These are phyloP conservation scores for Selaginella moellendorffii DNA, from an alignment of 75 land plant genomes.

Conservation along the genomic window DNA sequence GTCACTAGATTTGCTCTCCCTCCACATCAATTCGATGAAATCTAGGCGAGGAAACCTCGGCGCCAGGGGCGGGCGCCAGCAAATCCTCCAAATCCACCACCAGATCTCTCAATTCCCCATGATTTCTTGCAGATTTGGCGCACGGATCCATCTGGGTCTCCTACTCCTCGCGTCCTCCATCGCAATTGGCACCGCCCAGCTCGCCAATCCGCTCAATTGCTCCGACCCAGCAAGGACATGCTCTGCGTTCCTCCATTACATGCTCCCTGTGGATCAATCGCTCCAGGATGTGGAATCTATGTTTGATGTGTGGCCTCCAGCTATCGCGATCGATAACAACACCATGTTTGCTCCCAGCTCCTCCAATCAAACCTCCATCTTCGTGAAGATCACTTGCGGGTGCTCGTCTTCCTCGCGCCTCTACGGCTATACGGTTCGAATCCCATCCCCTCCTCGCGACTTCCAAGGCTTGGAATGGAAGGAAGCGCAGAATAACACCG, in stretches of 20 bases:
- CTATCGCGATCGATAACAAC: constrained; percentile 29
- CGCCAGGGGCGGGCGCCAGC: too few species aligned
- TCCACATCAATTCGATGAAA: too few species aligned
- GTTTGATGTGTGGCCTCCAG: constrained; percentile 43
- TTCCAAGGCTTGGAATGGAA: constrained; percentile 22
- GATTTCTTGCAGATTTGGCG: too few species aligned
- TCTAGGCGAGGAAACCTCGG: too few species aligned
- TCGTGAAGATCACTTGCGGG: constrained; percentile 52
- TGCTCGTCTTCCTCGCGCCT: constrained; percentile 20
- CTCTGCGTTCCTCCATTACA: constrained; percentile 48
- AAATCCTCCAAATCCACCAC: too few species aligned
- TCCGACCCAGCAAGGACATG: too few species aligned
- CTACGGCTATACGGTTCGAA: constrained; percentile 17
- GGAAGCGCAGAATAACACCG: constrained; percentile 29
- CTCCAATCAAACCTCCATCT: constrained; percentile 6
- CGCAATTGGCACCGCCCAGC: too few species aligned
- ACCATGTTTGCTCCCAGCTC: constrained; percentile 1
- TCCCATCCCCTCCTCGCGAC: constrained; percentile 38
- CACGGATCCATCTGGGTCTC: too few species aligned
- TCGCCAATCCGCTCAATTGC: too few species aligned
- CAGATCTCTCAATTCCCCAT: too few species aligned
- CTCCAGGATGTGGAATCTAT: constrained; percentile 33
- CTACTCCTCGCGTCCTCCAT: too few species aligned
- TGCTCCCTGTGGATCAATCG: constrained; percentile 16
- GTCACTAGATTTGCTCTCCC: too few species aligned